Percentiles rank a stretch among this genome's conserved stretches.
Evolutionary conservation across 768 basidiomycete species (phyloP).

Genomic region (Lyophyllum semitale): DNA sequence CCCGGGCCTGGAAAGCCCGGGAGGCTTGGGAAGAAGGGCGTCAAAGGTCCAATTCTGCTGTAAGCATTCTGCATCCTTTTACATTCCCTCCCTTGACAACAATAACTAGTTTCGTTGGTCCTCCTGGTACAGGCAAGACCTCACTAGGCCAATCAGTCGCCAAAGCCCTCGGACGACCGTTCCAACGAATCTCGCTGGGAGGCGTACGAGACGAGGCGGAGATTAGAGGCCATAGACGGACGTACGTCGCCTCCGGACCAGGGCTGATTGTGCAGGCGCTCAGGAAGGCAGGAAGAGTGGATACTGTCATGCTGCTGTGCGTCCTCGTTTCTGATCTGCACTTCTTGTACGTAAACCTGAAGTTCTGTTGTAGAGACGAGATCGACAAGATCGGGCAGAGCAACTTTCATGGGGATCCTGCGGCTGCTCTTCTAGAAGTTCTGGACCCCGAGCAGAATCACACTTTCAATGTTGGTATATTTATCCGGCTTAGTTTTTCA

Average conservation of each 20-base stretch:
- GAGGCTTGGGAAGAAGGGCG: slow-evolving; percentile 37
- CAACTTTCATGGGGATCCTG: slow-evolving; percentile 91
- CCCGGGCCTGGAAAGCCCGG: slow-evolving; percentile 11
- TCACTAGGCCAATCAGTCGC: slow-evolving; percentile 90
- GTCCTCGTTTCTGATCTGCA: slow-evolving; percentile 26
- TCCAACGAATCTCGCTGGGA: slow-evolving; percentile 90
- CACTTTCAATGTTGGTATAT: slow-evolving; percentile 62
- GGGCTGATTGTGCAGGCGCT: slow-evolving; percentile 86
- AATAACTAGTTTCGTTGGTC: slow-evolving; percentile 73
- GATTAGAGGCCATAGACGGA: slow-evolving; percentile 58
- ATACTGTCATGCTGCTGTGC: slow-evolving; percentile 76
- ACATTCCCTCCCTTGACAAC: slow-evolving; percentile 3
- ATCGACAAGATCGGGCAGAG: slow-evolving; percentile 89
- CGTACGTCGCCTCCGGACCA: slow-evolving; percentile 90
- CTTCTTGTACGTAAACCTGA: background rate
- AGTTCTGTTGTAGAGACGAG: slow-evolving; percentile 62
- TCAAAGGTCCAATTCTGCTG: slow-evolving; percentile 77
- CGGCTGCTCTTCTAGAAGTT: slow-evolving; percentile 88
- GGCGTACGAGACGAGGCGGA: slow-evolving; percentile 92
- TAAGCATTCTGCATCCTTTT: slow-evolving; percentile 26
- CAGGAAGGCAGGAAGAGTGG: slow-evolving; percentile 77
- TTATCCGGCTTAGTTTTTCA: background rate
- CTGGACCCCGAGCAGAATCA: slow-evolving; percentile 94
- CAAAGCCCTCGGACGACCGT: slow-evolving; percentile 78
- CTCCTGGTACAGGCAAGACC: slow-evolving; percentile 91